Evolutionary conservation across 192 early-diverging fungal species (phyloP).

Genomic region (Rhizoclosmatium globosum): DNA sequence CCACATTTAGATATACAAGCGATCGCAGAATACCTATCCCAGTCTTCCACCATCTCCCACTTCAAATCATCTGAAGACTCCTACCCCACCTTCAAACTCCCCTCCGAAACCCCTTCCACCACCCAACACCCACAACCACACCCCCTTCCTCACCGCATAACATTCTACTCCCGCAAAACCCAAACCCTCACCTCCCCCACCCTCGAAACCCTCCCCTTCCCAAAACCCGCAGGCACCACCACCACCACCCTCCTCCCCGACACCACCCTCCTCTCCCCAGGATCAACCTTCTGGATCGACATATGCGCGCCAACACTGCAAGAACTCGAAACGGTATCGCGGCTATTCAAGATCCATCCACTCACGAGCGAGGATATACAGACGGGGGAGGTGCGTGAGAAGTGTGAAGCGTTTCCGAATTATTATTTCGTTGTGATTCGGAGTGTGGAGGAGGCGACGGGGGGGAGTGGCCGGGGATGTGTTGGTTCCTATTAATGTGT

Average conservation of each 20-base stretch:
- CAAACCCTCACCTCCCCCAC: slow-evolving; percentile 23
- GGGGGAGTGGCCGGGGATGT: slow-evolving; percentile 8
- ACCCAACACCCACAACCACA: neutral
- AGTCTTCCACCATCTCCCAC: neutral
- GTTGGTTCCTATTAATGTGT: slow-evolving; percentile 62
- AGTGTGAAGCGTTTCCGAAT: slow-evolving; percentile 88
- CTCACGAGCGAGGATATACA: slow-evolving; percentile 91
- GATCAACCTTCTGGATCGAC: slow-evolving; percentile 57
- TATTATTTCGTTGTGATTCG: slow-evolving; percentile 94
- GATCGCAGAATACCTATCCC: neutral
- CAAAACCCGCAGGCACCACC: neutral
- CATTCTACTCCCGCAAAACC: slow-evolving; percentile 16
- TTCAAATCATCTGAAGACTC: neutral
- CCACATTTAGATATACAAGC: neutral
- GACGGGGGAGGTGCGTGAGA: slow-evolving; percentile 86
- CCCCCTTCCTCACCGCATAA: neutral
- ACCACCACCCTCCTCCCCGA: neutral
- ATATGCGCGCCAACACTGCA: slow-evolving; percentile 45
- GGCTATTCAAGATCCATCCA: slow-evolving; percentile 82
- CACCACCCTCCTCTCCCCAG: too few relatives aligned
- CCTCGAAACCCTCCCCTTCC: slow-evolving; percentile 42
- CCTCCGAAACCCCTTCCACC: neutral
- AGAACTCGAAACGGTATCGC: slow-evolving; percentile 48
- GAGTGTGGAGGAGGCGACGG: slow-evolving; percentile 42
- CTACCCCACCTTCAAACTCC: too few relatives aligned